phyloP scores from a whole-genome alignment of 345 rosid species.

The Citrus unshiu region DNA sequence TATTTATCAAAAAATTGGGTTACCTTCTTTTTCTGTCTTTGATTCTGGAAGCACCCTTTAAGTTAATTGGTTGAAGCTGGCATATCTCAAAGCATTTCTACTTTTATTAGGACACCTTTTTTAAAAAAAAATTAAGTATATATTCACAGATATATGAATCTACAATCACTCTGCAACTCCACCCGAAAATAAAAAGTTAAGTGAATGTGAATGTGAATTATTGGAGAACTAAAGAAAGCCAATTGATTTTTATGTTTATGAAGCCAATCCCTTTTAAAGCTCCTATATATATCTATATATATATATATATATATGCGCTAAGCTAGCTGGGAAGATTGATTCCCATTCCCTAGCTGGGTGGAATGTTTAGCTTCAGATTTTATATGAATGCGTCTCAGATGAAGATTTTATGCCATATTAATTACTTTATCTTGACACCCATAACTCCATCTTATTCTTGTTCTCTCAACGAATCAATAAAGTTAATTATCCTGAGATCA shows the following conservation, averaged over 20 bases:
- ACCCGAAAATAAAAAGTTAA: not conserved
- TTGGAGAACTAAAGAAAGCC: not conserved
- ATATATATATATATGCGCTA: too few relatives aligned
- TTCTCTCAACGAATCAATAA: not conserved
- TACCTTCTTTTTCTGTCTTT: conserved; percentile 1
- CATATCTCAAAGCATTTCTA: not conserved
- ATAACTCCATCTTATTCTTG: not conserved
- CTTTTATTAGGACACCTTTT: not conserved
- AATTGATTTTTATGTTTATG: not conserved
- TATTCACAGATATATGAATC: not conserved
- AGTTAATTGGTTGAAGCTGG: not conserved
- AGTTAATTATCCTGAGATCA: not conserved
- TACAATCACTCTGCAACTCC: not conserved
- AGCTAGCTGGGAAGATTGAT: conserved; percentile 10
- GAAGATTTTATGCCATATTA: not conserved
- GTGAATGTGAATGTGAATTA: not conserved
- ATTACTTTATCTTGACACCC: not conserved
- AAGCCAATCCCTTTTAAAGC: not conserved
- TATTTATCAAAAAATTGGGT: conserved; percentile 1
- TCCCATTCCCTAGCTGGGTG: not conserved
- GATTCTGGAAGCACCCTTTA: conserved; percentile 3
- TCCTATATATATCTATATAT: too few relatives aligned
- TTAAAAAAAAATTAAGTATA: not conserved
- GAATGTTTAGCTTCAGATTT: not conserved
- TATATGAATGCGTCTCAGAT: too few relatives aligned